Base-by-base conservation (phyloP, 352 stramenopile species). In the Globisporangium middletonii region DNA sequence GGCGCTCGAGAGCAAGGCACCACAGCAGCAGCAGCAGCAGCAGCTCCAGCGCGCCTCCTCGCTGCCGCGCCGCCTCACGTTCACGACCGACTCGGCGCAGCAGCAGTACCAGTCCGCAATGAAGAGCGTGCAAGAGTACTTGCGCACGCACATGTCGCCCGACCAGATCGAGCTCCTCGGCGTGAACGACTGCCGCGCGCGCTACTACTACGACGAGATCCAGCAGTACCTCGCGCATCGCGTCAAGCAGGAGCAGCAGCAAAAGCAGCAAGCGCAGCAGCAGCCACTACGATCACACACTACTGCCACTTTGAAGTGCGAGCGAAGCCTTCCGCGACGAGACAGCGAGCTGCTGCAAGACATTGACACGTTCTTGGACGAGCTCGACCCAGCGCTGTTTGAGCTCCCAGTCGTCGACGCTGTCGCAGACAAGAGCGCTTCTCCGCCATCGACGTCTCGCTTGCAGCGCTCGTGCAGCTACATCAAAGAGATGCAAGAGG, bases 151-250 rank as follows among this genome's bases (percentile, higher is more conserved):
- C 58, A 66, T 79, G 23, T 19, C 59, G 4, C 23, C 46, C 26
- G 70, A 72, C 0, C 63, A 79, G 16, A 58, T 75, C 46, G 72
- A 78, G 19, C 50, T 79, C 30, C 66, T 83, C 7, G 71, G 72
- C n/a, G 72, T 85, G 41, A 67, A 77, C 57, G 75, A 85, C 52
- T 67, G 59, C n/a, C 72, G 68, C 46, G 75, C 75, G 23, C 71
- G 72, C 57, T 68, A 60, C 50, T 75, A 76, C 44, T 84, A 79
- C 53, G 74, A 77, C 18, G 74, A 84, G 67, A 84, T 84, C 60
- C 74, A 84, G 62, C 63, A 75, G 12, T 84, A 79, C 50, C 62
- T 84, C 6, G 68, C 71, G 45, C 74, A 68, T 50, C 79, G 78
- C 41, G 57, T 48, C 43, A 72, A 48, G 44, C 57, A 47, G 16